These are phyloP conservation scores for Colletotrichum acutatum DNA, from an alignment of 2,329 filamentous ascomycete genomes.

Conservation along the genomic window DNA sequence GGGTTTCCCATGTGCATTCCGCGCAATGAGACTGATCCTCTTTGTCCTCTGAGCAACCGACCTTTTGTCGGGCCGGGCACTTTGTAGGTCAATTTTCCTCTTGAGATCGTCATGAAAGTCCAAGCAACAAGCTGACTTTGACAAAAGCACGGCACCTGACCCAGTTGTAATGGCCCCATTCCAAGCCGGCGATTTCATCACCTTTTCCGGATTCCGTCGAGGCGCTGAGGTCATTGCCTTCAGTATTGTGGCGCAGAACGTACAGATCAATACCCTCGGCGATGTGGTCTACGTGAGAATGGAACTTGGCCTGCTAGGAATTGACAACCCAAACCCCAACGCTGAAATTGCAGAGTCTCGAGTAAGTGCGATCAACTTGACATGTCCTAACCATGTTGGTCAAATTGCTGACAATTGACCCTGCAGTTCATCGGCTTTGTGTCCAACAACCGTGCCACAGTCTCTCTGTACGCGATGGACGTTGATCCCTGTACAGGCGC, in stretches of 20 bases:
- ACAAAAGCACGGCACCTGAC: conserved; percentile 45
- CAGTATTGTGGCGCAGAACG: conserved; percentile 49
- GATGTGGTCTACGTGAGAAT: conserved; percentile 48
- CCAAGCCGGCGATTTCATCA: conserved; percentile 49
- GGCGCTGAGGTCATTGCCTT: conserved; percentile 47
- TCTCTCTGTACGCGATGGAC: conserved; percentile 49
- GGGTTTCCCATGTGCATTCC: conserved; percentile 65
- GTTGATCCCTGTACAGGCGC: conserved; percentile 49
- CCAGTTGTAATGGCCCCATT: conserved; percentile 50
- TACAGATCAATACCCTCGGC: conserved; percentile 47
- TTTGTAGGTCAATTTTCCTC: conserved; percentile 39
- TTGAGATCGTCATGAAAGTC: too few relatives aligned
- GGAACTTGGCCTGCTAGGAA: conserved; percentile 48
- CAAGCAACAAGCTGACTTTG: too few relatives aligned
- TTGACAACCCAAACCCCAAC: conserved; percentile 48
- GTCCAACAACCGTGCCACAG: conserved; percentile 46
- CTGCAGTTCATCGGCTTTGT: conserved; percentile 46
- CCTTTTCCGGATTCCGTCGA: conserved; percentile 46
- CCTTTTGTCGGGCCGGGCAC: conserved; percentile 46
- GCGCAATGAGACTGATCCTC: conserved; percentile 48
- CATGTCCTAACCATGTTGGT: too few relatives aligned
- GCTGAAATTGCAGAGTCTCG: conserved; percentile 49
- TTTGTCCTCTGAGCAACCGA: conserved; percentile 48
- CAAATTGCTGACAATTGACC: not conserved
- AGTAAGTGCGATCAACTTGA: conserved; percentile 37